phyloP scores from a whole-genome alignment of 2,329 filamentous ascomycete species.

The Rachicladosporium sp. region DNA sequence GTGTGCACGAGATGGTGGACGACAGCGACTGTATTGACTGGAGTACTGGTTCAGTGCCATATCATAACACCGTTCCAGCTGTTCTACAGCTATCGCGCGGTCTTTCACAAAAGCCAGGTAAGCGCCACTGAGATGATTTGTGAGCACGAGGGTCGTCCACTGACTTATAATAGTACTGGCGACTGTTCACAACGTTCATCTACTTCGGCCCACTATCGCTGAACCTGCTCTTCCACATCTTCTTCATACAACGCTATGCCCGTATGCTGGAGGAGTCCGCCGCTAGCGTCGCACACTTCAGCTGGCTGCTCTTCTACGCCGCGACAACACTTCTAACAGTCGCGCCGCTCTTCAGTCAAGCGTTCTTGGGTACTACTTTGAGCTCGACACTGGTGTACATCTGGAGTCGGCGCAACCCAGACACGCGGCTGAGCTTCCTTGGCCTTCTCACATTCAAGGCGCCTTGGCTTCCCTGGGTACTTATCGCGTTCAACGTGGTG shows the following conservation, averaged over 20 bases:
- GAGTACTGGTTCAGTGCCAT: slow-evolving; percentile 82
- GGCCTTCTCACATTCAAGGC: slow-evolving; percentile 85
- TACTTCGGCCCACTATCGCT: slow-evolving; percentile 93
- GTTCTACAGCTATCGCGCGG: slow-evolving; percentile 89
- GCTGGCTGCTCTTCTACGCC: slow-evolving; percentile 83
- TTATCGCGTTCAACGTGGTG: slow-evolving; percentile 86
- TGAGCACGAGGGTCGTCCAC: not conserved
- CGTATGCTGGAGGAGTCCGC: slow-evolving; percentile 89
- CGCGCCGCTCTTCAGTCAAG: slow-evolving; percentile 79
- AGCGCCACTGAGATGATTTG: slow-evolving; percentile 15
- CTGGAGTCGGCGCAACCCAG: slow-evolving; percentile 89
- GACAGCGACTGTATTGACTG: slow-evolving; percentile 76
- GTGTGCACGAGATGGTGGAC: slow-evolving; percentile 96
- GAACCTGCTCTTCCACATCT: slow-evolving; percentile 93
- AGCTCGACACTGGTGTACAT: slow-evolving; percentile 94
- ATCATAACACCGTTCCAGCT: slow-evolving; percentile 88
- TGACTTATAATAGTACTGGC: slow-evolving; percentile 63
- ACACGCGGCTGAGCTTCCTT: slow-evolving; percentile 68
- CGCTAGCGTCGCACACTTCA: slow-evolving; percentile 87
- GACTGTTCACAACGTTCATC: slow-evolving; percentile 87
- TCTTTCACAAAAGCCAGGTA: slow-evolving; percentile 87
- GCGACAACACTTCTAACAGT: slow-evolving; percentile 66
- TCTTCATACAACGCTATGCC: slow-evolving; percentile 94
- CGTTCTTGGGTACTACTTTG: slow-evolving; percentile 85
- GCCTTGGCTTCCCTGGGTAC: slow-evolving; percentile 88